A percentile compares a stretch with the other conserved stretches of the same genome.
These are phyloP conservation scores for Cryptococcus sp. DNA, from an alignment of 1,284 basidiomycete species.

Conservation along the genomic window DNA sequence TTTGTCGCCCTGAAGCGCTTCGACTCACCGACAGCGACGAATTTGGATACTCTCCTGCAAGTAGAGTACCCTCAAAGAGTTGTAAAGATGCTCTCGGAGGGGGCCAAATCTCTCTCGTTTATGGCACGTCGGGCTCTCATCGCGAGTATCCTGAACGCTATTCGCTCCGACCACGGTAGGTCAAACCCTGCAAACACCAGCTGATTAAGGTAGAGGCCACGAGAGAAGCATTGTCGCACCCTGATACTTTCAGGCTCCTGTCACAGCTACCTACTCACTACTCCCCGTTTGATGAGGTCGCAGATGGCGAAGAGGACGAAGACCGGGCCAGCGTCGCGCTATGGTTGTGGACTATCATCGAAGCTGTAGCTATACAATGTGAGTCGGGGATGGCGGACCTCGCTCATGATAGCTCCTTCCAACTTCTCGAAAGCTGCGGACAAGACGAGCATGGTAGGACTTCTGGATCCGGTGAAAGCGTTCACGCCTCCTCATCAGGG, in stretches of 20 bases:
- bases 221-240: constrained; percentile 1
- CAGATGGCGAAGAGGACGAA: not conserved
- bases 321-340: not conserved
- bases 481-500: not conserved
- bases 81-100: not conserved
- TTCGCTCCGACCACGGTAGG: constrained; percentile 29
- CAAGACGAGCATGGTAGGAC: not conserved
- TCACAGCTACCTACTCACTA: constrained; percentile 2
- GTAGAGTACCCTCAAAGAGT: constrained; percentile 14
- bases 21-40: constrained; percentile 16
- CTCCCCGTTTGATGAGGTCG: constrained; percentile 1
- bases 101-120: not conserved
- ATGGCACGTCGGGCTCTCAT: constrained; percentile 15
- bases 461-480: not conserved
- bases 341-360: constrained; percentile 10
- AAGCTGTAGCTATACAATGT: not conserved
- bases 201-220: constrained; percentile 10
- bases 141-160: constrained; percentile 35
- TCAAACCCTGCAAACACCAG: not conserved
- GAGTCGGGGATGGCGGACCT: not conserved
- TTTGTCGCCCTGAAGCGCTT: not conserved
- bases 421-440: not conserved
- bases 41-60: constrained; percentile 15
- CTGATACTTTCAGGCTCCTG: constrained; percentile 5
- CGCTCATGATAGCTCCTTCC: not conserved